Percentiles rank a stretch among this genome's conserved stretches.
These are phyloP conservation scores for Plasmodium reichenowi DNA, from an alignment of 169 alveolate genomes.

Conservation along the genomic window DNA sequence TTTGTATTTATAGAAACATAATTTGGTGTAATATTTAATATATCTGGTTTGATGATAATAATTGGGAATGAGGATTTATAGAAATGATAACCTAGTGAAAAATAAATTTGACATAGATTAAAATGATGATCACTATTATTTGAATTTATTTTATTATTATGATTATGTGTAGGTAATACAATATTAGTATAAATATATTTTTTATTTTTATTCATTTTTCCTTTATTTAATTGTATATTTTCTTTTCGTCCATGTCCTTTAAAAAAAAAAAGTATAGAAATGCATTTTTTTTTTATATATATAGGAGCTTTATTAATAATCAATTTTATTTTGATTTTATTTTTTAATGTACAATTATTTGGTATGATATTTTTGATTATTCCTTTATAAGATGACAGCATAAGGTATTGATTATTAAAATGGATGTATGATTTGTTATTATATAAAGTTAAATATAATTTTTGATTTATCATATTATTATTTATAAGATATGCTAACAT, in stretches of 20 bases:
- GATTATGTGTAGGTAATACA: neutral
- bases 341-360: constrained; percentile 24
- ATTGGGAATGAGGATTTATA: constrained; percentile 24
- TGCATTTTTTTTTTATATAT: constrained; percentile 1
- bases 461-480: constrained; percentile 10
- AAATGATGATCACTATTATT: neutral
- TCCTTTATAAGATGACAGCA: constrained; percentile 36
- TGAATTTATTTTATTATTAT: neutral
- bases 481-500: constrained; percentile 8
- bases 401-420: constrained; percentile 2
- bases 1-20: constrained; percentile 9
- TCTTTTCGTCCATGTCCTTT: constrained; percentile 23
- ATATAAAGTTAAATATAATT: constrained; percentile 28
- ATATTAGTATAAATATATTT: constrained; percentile 32
- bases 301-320: constrained; percentile 62
- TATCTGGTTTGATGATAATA: constrained; percentile 58
- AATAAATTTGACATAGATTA: constrained; percentile 23
- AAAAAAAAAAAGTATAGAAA: constrained; percentile 31
- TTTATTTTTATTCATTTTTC: constrained; percentile 32
- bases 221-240: constrained; percentile 17
- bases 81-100: constrained; percentile 24
- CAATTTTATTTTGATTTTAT: constrained; percentile 43
- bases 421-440: neutral
- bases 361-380: constrained; percentile 24
- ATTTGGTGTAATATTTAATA: constrained; percentile 43